A percentile compares a stretch with the other conserved stretches of the same genome.
These are phyloP conservation scores for Trichoderma cornu-damae DNA, from an alignment of 2,329 filamentous ascomycete genomes.

Conservation along the genomic window DNA sequence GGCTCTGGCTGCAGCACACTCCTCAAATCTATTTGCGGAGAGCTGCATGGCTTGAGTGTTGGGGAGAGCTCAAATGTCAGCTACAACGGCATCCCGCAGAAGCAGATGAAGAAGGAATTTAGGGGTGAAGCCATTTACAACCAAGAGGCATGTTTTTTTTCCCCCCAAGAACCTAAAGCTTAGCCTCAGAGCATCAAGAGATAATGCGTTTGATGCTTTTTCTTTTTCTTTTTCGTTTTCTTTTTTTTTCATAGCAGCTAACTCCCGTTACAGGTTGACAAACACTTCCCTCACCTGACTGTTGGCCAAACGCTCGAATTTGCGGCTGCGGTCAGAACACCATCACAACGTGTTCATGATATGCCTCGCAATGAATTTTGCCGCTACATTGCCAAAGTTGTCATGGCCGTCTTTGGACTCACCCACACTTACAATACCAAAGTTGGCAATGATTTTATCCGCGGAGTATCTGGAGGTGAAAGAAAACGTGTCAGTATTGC, in stretches of 20 bases:
- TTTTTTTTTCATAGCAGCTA: too few species aligned
- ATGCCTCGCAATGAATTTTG: conserved; percentile 57
- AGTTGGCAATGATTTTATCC: conserved; percentile 68
- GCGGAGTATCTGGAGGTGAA: conserved; percentile 66
- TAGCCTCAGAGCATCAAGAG: background rate
- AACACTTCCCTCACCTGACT: conserved; percentile 72
- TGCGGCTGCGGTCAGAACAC: conserved; percentile 63
- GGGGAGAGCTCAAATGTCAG: conserved; percentile 49
- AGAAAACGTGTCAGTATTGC: conserved; percentile 77
- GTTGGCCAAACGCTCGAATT: conserved; percentile 71
- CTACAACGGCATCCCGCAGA: conserved; percentile 56
- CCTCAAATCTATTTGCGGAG: conserved; percentile 56
- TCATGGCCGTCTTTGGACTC: conserved; percentile 68
- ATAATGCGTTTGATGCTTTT: rapidly evolving
- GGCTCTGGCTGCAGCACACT: conserved; percentile 61
- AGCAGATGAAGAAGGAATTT: conserved; percentile 54
- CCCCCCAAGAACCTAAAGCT: too few species aligned
- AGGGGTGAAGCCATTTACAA: conserved; percentile 68
- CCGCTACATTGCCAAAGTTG: conserved; percentile 58
- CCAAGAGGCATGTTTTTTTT: conserved; percentile 50
- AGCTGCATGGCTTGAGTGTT: conserved; percentile 53
- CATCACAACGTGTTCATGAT: conserved; percentile 57
- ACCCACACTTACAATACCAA: conserved; percentile 67
- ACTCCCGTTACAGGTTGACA: conserved; percentile 46
- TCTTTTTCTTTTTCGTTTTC: too few species aligned